Base-by-base conservation (phyloP, 2,329 filamentous ascomycete genomes). In the Penicillium italicum region DNA sequence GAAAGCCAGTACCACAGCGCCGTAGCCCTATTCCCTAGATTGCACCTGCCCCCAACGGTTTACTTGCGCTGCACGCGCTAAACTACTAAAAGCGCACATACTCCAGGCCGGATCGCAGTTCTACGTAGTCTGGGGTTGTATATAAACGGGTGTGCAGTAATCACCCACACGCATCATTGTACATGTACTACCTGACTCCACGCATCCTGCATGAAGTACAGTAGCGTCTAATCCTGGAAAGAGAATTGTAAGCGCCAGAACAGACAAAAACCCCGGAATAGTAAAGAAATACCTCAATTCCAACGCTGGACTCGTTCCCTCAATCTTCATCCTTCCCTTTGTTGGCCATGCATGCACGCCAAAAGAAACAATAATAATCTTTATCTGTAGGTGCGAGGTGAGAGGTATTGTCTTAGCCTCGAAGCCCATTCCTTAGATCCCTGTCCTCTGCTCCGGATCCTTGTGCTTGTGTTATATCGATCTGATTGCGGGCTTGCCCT, bases 101-200 rank as follows among this genome's bases (percentile, higher is more conserved):
- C 12, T 40, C 10, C n/a, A 28, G 31, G 22, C 37, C 33, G 24
- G 30, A 20, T 44, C 20, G 36, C 30, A 49, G 49, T 34, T 60
- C 58, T 52, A 54, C 10, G 22, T 50, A 51, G 50, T 49, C 52
- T 47, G 56, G 60, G 59, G 58, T 59, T 61, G 60, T 44, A 57
- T 58, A 48, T 51, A 47, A 53, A 56, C 50, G 53, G 52, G 47
- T 56, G 46, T 59, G 56, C 58, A 46, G 57, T 55, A 44, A 50
- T 47, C 30, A 22, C 16, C 41, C 50, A 51, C 44, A 52, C 41
- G 30, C 38, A 36, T 28, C 40, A 57, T 62, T 63, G 61, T 63
- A 60, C 48, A 45, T 51, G 48, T 48, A 48, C 53, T 24, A 58
- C 60, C 55, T 22, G 31, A 44, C 44, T 41, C 36, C 22, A 37